Evolutionary conservation across 1,284 basidiomycete genomes (phyloP), one percentile per base, ranked within the genome.

Genomic region (Agroathelia rolfsii): DNA sequence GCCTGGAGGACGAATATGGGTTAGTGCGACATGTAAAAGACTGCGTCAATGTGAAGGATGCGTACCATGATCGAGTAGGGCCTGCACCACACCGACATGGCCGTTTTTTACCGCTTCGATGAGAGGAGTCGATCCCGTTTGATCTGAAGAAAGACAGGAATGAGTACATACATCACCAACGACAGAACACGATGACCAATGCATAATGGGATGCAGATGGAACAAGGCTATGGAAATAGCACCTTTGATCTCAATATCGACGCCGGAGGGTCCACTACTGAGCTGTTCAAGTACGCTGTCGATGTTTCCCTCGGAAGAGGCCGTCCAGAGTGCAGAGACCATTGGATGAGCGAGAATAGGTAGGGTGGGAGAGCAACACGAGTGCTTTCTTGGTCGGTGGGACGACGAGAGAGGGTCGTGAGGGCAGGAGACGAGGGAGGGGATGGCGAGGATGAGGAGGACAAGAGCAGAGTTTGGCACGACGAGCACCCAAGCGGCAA

Each of bases 201-300:
- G 37, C 35, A 40, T 28, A 34, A 22, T 32, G n/a, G n/a, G n/a
- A n/a, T n/a, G n/a, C n/a, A n/a, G n/a, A n/a, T n/a, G n/a, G n/a
- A n/a, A n/a, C n/a, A n/a, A n/a, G n/a, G n/a, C n/a, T n/a, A n/a
- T n/a, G n/a, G n/a, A 36, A 39, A 40, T 53, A 66, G 44, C 39
- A 82, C 83, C 80, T 70, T 76, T 81, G 58, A 76, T 64, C 62
- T 87, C 82, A 54, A 86, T 63, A 61, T 87, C 83, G 43, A 69
- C 61, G 41, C 56, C 52, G 38, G 70, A 59, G 40, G 67, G 56
- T n/a, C n/a, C n/a, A 30, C 70, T 69, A 44, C 59, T 61, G 40
- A 86, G 60, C 21, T 78, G 46, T 38, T 62, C 60, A 37, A 62
- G 55, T 39, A 82, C 72, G 40, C 53, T 55, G 43, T 69, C 64